phyloP scores from a whole-genome alignment of 2,329 filamentous ascomycete genomes.

The Cordyceps javanica region DNA sequence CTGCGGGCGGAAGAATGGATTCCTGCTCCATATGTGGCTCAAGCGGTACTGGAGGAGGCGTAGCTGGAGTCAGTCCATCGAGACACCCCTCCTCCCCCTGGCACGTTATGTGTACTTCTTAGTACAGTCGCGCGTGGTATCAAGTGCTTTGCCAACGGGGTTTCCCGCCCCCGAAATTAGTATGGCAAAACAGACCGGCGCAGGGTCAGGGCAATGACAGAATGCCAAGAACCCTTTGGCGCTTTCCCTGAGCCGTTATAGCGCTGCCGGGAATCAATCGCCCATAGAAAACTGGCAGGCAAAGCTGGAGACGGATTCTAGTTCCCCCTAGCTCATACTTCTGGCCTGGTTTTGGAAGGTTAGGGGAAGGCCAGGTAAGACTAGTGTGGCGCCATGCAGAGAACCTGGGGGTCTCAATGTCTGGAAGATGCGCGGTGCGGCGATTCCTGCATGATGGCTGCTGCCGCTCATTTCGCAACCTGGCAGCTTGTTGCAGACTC shows the following conservation, averaged over 20 bases:
- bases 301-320: constrained; percentile 10
- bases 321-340: constrained; percentile 7
- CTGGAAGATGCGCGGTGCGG: constrained; percentile 5
- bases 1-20: constrained; percentile 8
- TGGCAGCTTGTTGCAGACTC: constrained; percentile 5
- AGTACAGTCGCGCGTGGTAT: background rate
- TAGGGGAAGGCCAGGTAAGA: constrained; percentile 1
- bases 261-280: constrained; percentile 6
- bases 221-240: constrained; percentile 7
- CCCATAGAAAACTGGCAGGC: background rate
- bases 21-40: background rate
- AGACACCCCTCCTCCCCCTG: background rate
- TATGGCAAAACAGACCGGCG: background rate
- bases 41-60: background rate
- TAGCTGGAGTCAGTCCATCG: background rate
- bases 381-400: constrained; percentile 7
- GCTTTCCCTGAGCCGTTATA: constrained; percentile 3
- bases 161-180: background rate
- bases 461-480: constrained; percentile 1
- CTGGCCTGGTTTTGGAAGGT: constrained; percentile 8
- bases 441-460: constrained; percentile 11
- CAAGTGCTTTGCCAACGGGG: background rate
- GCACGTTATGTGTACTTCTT: background rate
- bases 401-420: background rate
- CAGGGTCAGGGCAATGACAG: constrained; percentile 4